Percentiles rank a stretch among this genome's conserved stretches.
These are phyloP conservation scores for Phaeosphaeria sp. DNA, from an alignment of 2,329 filamentous ascomycete species.

Conservation along the genomic window DNA sequence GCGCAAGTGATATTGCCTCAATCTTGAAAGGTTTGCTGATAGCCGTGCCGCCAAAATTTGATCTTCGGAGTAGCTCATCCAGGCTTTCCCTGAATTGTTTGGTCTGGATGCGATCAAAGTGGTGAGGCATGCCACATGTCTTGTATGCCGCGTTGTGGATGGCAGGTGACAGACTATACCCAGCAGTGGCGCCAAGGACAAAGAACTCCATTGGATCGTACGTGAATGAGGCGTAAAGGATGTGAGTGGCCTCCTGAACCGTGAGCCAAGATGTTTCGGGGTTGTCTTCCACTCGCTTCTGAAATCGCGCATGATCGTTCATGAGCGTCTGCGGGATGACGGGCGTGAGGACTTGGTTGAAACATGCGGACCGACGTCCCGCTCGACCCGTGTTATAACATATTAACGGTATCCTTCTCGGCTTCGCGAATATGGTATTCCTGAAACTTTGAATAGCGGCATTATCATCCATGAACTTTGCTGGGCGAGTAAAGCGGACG, in stretches of 20 bases:
- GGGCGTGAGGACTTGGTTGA: slow-evolving; percentile 69
- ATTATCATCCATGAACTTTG: slow-evolving; percentile 65
- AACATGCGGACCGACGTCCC: slow-evolving; percentile 69
- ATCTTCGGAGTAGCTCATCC: slow-evolving; percentile 65
- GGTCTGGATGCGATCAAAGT: slow-evolving; percentile 68
- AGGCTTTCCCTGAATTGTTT: slow-evolving; percentile 63
- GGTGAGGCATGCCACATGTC: slow-evolving; percentile 71
- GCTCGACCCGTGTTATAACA: slow-evolving; percentile 69
- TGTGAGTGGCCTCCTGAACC: slow-evolving; percentile 66
- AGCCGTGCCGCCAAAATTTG: slow-evolving; percentile 73
- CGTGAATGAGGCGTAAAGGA: slow-evolving; percentile 70
- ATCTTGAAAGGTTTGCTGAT: slow-evolving; percentile 77
- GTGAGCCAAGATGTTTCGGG: slow-evolving; percentile 61
- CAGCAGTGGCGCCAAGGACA: slow-evolving; percentile 75
- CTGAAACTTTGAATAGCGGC: slow-evolving; percentile 65
- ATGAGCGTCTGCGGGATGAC: slow-evolving; percentile 61
- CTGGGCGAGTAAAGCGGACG: slow-evolving; percentile 66
- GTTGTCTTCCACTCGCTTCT: slow-evolving; percentile 43
- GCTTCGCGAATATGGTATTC: slow-evolving; percentile 54
- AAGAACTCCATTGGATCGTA: slow-evolving; percentile 74
- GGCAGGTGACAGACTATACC: slow-evolving; percentile 74
- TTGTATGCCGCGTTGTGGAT: slow-evolving; percentile 77
- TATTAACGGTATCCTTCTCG: slow-evolving; percentile 61
- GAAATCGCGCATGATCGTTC: slow-evolving; percentile 35
- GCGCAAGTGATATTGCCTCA: slow-evolving; percentile 68